Percentiles rank a stretch among this genome's conserved stretches.
Evolutionary conservation across 2,329 filamentous ascomycete species (phyloP).

Genomic region (Verticillium albo-atrum): DNA sequence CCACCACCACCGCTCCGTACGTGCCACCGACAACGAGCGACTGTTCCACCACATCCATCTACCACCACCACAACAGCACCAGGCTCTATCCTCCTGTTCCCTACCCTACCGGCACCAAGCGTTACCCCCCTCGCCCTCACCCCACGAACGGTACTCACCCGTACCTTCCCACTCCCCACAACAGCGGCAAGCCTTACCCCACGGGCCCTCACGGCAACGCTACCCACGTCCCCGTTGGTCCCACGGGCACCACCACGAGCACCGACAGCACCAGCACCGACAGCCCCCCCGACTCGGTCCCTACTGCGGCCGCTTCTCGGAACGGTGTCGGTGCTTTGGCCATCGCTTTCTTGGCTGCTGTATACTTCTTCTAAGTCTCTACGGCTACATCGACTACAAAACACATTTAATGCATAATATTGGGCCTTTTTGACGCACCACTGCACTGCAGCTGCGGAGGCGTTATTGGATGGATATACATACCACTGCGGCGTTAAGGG

Average conservation of each 20-base stretch:
- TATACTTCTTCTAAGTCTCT: slow-evolving; percentile 33
- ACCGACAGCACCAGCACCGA: slow-evolving; percentile 11
- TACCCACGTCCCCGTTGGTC: background rate
- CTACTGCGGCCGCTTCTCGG: slow-evolving; percentile 20
- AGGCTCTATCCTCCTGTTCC: background rate
- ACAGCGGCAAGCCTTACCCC: background rate
- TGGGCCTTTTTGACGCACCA: background rate
- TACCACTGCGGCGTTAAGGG: background rate
- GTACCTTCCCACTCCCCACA: background rate
- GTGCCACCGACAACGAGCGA: background rate
- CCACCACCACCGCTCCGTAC: slow-evolving; percentile 4
- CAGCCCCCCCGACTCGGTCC: slow-evolving; percentile 10
- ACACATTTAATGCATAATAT: background rate
- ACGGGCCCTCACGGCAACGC: background rate
- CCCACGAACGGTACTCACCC: background rate
- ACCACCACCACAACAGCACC: background rate
- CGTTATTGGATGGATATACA: background rate
- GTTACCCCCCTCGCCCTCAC: slow-evolving; percentile 9
- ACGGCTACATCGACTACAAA: background rate
- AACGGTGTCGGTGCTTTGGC: slow-evolving; percentile 29
- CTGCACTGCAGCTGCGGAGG: background rate
- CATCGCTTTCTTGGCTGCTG: slow-evolving; percentile 31
- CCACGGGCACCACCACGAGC: background rate
- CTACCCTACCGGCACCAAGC: slow-evolving; percentile 7
- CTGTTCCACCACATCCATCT: background rate